Evolutionary conservation across 2,329 filamentous ascomycete species (phyloP).

Genomic region (Penicillium sp.): DNA sequence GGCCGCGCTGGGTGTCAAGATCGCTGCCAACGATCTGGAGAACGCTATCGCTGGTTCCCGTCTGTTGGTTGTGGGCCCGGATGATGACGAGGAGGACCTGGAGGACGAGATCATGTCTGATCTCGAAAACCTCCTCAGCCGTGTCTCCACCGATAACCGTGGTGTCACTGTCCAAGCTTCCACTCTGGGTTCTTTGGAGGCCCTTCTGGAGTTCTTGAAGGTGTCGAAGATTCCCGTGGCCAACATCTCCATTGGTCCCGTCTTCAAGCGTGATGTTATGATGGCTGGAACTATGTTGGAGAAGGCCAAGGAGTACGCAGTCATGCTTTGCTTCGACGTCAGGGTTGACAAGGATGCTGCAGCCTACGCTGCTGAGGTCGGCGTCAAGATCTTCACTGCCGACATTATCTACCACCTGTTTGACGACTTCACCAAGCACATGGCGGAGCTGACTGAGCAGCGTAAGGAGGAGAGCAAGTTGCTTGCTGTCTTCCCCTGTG

Average conservation of each 20-base stretch:
- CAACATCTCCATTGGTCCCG: conserved; percentile 95
- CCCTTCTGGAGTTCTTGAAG: conserved; percentile 92
- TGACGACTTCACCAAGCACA: conserved; percentile 93
- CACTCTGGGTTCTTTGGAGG: conserved; percentile 94
- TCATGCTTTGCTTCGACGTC: conserved; percentile 99
- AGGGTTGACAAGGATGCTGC: conserved; percentile 97
- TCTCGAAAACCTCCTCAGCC: conserved; percentile 84
- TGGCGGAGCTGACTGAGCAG: conserved; percentile 80
- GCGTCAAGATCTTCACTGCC: conserved; percentile 96
- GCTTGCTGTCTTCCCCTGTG: conserved; percentile 94
- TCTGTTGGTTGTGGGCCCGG: conserved; percentile 86
- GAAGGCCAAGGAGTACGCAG: conserved; percentile 90
- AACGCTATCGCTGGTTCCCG: conserved; percentile 95
- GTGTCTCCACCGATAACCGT: conserved; percentile 86
- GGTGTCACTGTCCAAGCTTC: conserved; percentile 98
- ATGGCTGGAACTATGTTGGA: conserved; percentile 92
- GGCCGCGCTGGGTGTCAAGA: conserved; percentile 97
- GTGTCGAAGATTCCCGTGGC: conserved; percentile 95
- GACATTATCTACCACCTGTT: conserved; percentile 99
- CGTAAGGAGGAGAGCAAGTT: conserved; percentile 97
- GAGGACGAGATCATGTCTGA: conserved; percentile 96
- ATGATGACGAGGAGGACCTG: conserved; percentile 95
- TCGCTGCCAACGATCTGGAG: conserved; percentile 92
- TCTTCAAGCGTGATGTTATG: conserved; percentile 98
- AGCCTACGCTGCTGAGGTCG: conserved; percentile 86